Percentiles rank a stretch among this genome's conserved stretches.
phyloP scores from a whole-genome alignment of 441 rosid species.

The Adansonia grandidieri region DNA sequence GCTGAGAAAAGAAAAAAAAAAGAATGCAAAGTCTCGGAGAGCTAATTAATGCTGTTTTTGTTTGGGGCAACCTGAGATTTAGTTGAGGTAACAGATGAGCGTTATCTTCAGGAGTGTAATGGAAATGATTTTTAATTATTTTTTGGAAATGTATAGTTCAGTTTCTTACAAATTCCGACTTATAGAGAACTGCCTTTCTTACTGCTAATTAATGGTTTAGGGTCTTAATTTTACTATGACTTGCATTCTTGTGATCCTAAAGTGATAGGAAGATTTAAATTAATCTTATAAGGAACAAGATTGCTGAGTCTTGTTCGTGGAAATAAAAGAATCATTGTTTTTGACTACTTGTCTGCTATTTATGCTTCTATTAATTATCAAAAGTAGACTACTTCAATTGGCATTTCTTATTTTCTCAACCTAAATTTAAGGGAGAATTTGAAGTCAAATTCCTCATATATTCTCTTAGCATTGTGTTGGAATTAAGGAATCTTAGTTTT shows the following conservation, averaged over 20 bases:
- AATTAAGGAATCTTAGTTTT: background rate
- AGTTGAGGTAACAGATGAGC: background rate
- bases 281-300: background rate
- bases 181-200: background rate
- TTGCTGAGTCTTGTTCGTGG: background rate
- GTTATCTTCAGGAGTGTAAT: background rate
- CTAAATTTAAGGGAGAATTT: background rate
- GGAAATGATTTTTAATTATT: background rate
- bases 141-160: background rate
- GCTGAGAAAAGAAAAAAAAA: conserved; percentile 12
- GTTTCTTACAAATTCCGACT: background rate
- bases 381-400: background rate
- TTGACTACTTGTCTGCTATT: background rate
- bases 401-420: background rate
- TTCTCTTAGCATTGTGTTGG: background rate
- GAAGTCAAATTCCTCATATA: background rate
- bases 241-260: background rate
- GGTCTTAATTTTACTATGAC: background rate
- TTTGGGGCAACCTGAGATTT: background rate
- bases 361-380: background rate
- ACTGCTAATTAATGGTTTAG: conserved; percentile 3
- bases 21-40: background rate
- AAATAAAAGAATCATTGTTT: background rate
- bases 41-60: background rate
- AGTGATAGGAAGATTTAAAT: background rate